Evolutionary conservation across 108 stramenopile genomes (phyloP), one percentile per base, ranked within the genome.

Genomic region (Skeletonema potamos): DNA sequence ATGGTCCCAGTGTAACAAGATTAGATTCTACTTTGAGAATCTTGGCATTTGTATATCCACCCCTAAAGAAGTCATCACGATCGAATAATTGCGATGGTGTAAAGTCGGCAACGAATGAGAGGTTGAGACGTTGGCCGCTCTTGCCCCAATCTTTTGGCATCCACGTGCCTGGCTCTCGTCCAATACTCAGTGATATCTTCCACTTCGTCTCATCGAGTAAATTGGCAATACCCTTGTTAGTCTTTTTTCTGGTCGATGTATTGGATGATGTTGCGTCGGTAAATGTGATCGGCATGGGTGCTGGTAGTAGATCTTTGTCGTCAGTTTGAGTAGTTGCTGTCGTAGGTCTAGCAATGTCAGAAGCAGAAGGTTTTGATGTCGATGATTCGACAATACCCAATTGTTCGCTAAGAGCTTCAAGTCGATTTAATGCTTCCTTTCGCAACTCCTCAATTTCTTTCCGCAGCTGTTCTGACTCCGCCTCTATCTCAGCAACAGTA

Each of bases 111-210:
- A 75, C 78, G 56, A 93, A 77, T 22, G 86, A 70, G 37, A 93
- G 55, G 27, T 70, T 67, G 34, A 93, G 68, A 32, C 87, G 83
- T 15, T 86, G 77, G 6, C 89, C 92, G 46, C 70, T 76, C 9
- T 48, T 66, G 0, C 92, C 92, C 92, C 92, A 93, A 11, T 69
- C 67, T 62, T 77, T 72, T n/a, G 92, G 92, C 92, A 93, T 93
- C 90, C 90, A 89, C 28, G 90, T 64, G 55, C 82, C 82, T 3
- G 76, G 76, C 62, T 89, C 89, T 54, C 92, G 75, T 27, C 90
- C 90, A 46, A 93, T 72, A 66, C 82, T 81, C 24, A 89, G 71
- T 28, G 77, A 76, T 26, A 93, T 51, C 54, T 86, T 86, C 92
- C 92, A 93, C 12, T 71, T 68, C 6, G 84, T 89, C 2, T 74